Percentiles rank a stretch among this genome's conserved stretches.
Conservation (phyloP, 2,329 filamentous ascomycete species). For the Davidsoniella australis region DNA sequence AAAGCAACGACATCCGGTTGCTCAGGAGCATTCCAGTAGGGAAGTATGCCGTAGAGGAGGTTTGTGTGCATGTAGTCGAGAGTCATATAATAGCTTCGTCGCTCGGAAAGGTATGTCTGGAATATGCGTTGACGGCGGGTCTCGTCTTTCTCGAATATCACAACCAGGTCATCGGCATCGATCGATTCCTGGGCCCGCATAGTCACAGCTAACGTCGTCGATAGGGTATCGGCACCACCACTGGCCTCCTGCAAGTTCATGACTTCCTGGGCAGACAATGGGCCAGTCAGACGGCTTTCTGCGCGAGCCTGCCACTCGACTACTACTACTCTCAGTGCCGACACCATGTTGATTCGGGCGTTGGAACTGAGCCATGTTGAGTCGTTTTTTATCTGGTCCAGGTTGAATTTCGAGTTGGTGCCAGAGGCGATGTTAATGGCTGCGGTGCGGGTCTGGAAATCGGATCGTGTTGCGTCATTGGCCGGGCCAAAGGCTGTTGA, state of each 20-base stretch:
- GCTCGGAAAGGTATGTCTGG: conserved; percentile 53
- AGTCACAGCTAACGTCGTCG: conserved; percentile 38
- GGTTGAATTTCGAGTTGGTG: conserved; percentile 48
- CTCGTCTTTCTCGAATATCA: conserved; percentile 44
- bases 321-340: conserved; percentile 62
- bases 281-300: conserved; percentile 51
- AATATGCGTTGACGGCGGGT: conserved; percentile 52
- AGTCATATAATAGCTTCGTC: conserved; percentile 48
- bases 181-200: conserved; percentile 28
- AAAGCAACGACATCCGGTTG: conserved; percentile 12
- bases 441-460: conserved; percentile 70
- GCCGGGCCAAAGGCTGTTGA: conserved; percentile 47
- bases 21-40: conserved; percentile 17
- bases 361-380: conserved; percentile 71
- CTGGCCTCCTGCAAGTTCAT: conserved; percentile 60
- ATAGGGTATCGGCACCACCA: conserved; percentile 42
- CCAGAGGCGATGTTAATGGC: conserved; percentile 67
- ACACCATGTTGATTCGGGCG: conserved; percentile 61
- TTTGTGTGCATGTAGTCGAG: conserved; percentile 38
- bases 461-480: conserved; percentile 46
- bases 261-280: conserved; percentile 62
- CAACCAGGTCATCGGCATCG: conserved; percentile 37
- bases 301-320: conserved; percentile 72
- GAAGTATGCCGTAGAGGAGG: conserved; percentile 24
- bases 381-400: conserved; percentile 70